Evolutionary conservation across 108 stramenopile genomes (phyloP), one percentile per base, ranked within the genome.

Genomic region (Pelagomonas calceolata): DNA sequence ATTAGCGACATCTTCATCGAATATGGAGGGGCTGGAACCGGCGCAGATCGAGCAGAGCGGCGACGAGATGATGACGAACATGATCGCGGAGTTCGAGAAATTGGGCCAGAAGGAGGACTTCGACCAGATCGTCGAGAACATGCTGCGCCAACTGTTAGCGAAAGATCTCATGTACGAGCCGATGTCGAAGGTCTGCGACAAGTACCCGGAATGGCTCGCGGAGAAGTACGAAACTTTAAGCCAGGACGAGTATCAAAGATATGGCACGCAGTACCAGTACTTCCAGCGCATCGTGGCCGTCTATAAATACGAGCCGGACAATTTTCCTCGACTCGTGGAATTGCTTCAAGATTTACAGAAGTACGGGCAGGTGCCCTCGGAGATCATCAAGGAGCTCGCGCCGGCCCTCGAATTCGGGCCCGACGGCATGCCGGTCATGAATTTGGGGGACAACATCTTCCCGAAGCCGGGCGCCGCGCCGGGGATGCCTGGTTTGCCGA

Each of bases 161-260:
- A 90, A 86, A 73, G 95, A 95, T 34, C 75, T 93, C 71, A 94
- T 98, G 95, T 95, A 95, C 82, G 94, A 94, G 73, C 95, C 97
- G 36, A 91, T 94, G 83, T 91, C 91, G 51, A 17, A 26, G 3
- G 90, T 92, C 70, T 83, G 80, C 39, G 83, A 86, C n/a, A 83
- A 87, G 73, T 99, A 90, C 76, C 96, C 96, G 14, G 79, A 75
- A 39, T 97, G 94, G 94, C 75, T 97, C n/a, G 91, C 93, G 31
- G 73, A 78, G 34, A 81, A 93, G 74, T 78, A 82, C 36, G 73
- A 69, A 0, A 64, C 36, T 15, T 63, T 94, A 30, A 64, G 83
- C 51, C 15, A 65, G 4, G 70, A 79, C 32, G 92, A 94, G 66
- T 93, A 89, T 65, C 46, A n/a, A 35, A 79, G 88, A 26, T 92